Evolutionary conservation across 441 rosid species (phyloP).

Genomic region (Populus hybrid): DNA sequence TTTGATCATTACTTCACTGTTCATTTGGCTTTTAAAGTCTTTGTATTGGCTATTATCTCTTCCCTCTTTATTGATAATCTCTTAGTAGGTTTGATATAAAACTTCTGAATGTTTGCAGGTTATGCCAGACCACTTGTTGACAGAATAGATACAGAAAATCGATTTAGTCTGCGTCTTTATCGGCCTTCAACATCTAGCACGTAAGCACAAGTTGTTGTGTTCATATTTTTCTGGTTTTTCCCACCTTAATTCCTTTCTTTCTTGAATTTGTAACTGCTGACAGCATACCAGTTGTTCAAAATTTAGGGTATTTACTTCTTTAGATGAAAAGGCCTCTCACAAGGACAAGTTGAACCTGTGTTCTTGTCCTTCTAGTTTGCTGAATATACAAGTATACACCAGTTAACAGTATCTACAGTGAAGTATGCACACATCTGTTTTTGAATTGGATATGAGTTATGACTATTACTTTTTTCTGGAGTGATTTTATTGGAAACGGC

Average conservation of each 20-base stretch:
- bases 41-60: not conserved
- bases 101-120: slow-evolving; percentile 39
- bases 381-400: not conserved
- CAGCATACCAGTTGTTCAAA: not conserved
- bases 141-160: slow-evolving; percentile 62
- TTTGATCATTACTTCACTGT: slow-evolving; percentile 22
- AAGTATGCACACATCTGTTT: not conserved
- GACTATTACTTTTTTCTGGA: not conserved
- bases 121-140: slow-evolving; percentile 95
- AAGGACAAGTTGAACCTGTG: not conserved
- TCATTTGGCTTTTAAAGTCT: not conserved
- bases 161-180: slow-evolving; percentile 67
- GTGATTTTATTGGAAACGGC: not conserved
- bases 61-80: slow-evolving; percentile 3
- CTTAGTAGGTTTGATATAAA: slow-evolving; percentile 3
- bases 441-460: not conserved
- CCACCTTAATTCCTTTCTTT: not conserved
- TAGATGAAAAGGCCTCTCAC: not conserved
- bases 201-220: slow-evolving; percentile 37
- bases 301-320: not conserved
- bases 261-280: slow-evolving; percentile 1
- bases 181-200: slow-evolving; percentile 90
- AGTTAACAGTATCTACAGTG: not conserved
- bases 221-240: slow-evolving; percentile 8
- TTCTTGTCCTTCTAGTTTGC: not conserved